Percentiles rank a stretch among this genome's conserved stretches.
Evolutionary conservation across 345 rosid species (phyloP).

Genomic region (Adansonia digitata): DNA sequence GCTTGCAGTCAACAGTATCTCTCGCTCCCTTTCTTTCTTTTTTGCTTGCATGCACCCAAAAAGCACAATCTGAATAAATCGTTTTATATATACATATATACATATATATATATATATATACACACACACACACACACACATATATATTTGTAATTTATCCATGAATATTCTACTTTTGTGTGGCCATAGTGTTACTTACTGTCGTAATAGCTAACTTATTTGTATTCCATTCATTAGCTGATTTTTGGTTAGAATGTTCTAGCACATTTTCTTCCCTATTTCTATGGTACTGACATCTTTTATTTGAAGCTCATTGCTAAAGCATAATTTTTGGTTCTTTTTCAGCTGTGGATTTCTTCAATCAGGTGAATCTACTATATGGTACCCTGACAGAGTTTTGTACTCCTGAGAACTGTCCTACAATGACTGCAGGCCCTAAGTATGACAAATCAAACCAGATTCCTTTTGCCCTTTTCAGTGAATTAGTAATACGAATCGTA

Average conservation of each 20-base stretch:
- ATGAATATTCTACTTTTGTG: not conserved
- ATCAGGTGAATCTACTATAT: constrained; percentile 97
- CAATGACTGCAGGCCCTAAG: constrained; percentile 99
- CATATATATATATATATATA: too few relatives aligned
- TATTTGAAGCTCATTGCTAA: constrained; percentile 14
- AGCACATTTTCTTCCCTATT: not conserved
- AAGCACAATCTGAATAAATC: not conserved
- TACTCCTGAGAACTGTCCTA: constrained; percentile 90
- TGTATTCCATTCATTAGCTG: not conserved
- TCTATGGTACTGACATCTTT: not conserved
- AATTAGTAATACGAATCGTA: not conserved
- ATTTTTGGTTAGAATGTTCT: not conserved
- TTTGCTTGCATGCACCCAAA: not conserved
- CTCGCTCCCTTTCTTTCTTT: constrained; percentile 12
- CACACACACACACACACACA: too few relatives aligned
- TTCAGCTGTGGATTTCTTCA: constrained; percentile 99
- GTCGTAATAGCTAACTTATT: not conserved
- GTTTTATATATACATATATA: too few relatives aligned
- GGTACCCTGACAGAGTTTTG: constrained; percentile 99
- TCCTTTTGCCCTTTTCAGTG: not conserved
- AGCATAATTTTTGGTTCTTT: constrained; percentile 22
- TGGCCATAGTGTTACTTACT: not conserved
- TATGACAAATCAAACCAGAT: constrained; percentile 34
- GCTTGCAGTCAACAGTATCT: constrained; percentile 95
- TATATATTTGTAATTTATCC: constrained; percentile 8